Evolutionary conservation across 306 rosid genomes (phyloP).

Genomic region (Acmispon strigosus): DNA sequence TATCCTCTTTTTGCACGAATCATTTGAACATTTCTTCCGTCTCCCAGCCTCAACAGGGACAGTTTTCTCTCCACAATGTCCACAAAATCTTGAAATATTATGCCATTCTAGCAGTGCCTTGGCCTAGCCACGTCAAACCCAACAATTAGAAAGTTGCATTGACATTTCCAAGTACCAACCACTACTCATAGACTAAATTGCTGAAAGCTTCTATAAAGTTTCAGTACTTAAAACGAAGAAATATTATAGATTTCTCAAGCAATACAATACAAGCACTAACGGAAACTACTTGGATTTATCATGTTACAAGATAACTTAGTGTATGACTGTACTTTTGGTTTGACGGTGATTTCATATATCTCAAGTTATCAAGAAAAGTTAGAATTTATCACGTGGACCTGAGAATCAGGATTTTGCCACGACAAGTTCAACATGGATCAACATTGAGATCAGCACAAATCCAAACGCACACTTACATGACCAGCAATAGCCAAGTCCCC

Average conservation of each 20-base stretch:
- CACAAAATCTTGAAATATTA: conserved; percentile 62
- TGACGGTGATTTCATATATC: too few species aligned
- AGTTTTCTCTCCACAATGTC: conserved; percentile 77
- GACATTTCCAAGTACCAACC: neutral
- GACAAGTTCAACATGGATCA: too few species aligned
- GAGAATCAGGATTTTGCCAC: too few species aligned
- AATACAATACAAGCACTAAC: neutral
- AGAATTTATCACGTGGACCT: too few species aligned
- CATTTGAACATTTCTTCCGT: conserved; percentile 73
- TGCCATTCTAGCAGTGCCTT: conserved; percentile 92
- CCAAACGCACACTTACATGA: conserved; percentile 44
- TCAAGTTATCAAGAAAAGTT: too few species aligned
- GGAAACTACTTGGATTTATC: neutral
- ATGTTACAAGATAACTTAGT: neutral
- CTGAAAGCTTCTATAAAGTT: neutral
- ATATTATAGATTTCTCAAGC: neutral
- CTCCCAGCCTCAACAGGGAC: conserved; percentile 73
- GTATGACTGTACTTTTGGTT: too few species aligned
- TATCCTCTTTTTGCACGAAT: conserved; percentile 61
- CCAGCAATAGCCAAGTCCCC: conserved; percentile 79
- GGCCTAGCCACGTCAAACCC: conserved; percentile 52
- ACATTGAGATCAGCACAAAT: neutral
- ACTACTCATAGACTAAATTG: neutral
- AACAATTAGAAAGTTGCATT: neutral
- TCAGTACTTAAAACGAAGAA: neutral